phyloP scores from a whole-genome alignment of 139 green algal genomes.

The Chlamydomonas eustigma region DNA sequence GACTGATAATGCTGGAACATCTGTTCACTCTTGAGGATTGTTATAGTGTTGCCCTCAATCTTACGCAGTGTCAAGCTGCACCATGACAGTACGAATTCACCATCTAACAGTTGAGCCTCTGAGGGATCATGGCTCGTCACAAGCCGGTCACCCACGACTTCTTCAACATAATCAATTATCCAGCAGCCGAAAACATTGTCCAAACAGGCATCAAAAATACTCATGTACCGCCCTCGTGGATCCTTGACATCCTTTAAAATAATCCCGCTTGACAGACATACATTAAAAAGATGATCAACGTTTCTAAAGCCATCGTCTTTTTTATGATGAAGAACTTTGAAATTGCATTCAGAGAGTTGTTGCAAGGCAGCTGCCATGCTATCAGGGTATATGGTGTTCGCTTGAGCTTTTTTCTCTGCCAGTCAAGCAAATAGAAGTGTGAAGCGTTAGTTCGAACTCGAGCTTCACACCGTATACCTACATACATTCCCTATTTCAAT shows the following conservation, averaged over 20 bases:
- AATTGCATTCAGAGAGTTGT: not conserved
- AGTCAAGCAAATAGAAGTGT: too few relatives aligned
- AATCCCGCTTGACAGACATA: not conserved
- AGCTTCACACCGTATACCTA: too few relatives aligned
- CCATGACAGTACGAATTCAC: conserved; percentile 42
- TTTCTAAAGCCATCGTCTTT: not conserved
- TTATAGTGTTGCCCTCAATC: conserved; percentile 1
- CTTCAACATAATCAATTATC: conserved; percentile 55
- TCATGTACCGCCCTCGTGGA: not conserved
- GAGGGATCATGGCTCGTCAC: conserved; percentile 46
- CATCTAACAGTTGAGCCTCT: conserved; percentile 53
- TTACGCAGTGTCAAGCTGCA: conserved; percentile 11
- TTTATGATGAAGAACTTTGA: not conserved
- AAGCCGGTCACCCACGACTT: conserved; percentile 39
- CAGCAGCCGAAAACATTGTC: conserved; percentile 27
- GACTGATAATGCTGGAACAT: conserved; percentile 14
- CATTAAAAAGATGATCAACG: not conserved
- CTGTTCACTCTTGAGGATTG: conserved; percentile 13
- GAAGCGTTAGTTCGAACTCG: too few relatives aligned
- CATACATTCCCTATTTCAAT: too few relatives aligned
- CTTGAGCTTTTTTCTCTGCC: too few relatives aligned
- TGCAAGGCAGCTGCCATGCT: not conserved
- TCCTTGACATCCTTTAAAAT: not conserved
- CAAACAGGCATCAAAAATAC: conserved; percentile 1
- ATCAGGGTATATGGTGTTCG: too few relatives aligned